Base-by-base conservation (phyloP, 2,329 filamentous ascomycete genomes). In the Fusarium palustre region DNA sequence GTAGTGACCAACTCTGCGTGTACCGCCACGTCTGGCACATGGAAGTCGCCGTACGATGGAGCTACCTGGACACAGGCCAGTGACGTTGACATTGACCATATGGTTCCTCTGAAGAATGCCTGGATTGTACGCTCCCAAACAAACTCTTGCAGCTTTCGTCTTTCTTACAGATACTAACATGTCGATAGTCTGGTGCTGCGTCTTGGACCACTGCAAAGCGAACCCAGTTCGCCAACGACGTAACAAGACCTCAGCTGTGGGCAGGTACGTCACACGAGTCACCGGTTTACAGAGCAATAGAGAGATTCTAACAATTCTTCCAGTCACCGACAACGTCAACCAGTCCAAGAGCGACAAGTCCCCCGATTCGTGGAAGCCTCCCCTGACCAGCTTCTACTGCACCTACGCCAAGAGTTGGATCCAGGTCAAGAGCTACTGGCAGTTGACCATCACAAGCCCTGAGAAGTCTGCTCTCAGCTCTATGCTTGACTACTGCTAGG, bases 41-140 rank as follows among this genome's bases (percentile, higher is more conserved):
- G 93, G 92, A 79, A 77, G 41, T 90, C 87, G 36, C 90, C 91
- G 0, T 96, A 92, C 76, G 92, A 95, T 74, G 92, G 91, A 18
- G 89, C 81, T 1, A 88, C 84, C 2, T 93, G 91, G 90, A 90
- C 87, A 0, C 81, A 83, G 1, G 87, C 91, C 2, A 86, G 84
- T 20, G 91, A 94, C 71, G 78, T 96, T 2, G 92, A 95, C 71
- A 95, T 96, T 63, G 93, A 96, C 77, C 93, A 96, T 77, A 85
- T 96, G 80, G 91, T 97, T 4, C 92, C 93, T 1, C 78, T 97
- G 64, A 90, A 90, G 76, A 93, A 94, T 75, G 92, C 92, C 7
- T 95, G 92, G 92, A 88, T 91, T 65, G 87, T 89, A 70, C 74
- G 83, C 79, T n/a, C 16, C 11, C 16, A 1, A 52, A 28, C 18